Base-by-base conservation (phyloP, 495 filamentous ascomycete genomes). In the Aspergillus funiculosus region DNA sequence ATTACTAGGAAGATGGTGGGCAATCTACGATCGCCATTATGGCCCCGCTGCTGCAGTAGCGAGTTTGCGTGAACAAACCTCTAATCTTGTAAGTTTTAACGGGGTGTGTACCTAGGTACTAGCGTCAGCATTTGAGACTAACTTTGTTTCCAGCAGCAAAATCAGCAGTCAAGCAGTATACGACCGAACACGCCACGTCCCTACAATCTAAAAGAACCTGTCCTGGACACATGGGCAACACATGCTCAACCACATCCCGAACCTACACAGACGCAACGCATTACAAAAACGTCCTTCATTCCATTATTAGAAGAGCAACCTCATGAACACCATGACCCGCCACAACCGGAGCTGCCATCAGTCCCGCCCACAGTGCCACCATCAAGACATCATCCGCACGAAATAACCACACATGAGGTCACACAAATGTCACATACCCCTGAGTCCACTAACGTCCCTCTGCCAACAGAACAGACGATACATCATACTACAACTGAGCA, bases 21-120 rank as follows among this genome's bases (percentile, higher is more conserved):
- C 86, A 17, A 81, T 94, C 29, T 95, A 89, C 58, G 91, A 97
- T 65, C 76, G 76, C 48, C 88, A 97, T 66, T 89, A 87, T 59
- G 72, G 75, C 41, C 63, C 66, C 50, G 50, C 48, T n/a, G 24
- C 32, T 10, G 46, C n/a, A n/a, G n/a, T n/a, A n/a, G n/a, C n/a
- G n/a, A n/a, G n/a, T n/a, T n/a, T n/a, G n/a, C n/a, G n/a, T n/a
- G n/a, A n/a, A n/a, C n/a, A n/a, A n/a, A n/a, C n/a, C n/a, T n/a
- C n/a, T n/a, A n/a, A n/a, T n/a, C n/a, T 42, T 52, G 61, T 63
- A 24, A 58, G 63, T 43, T 17, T 19, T 18, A 4, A n/a, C 8
- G 14, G 10, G 40, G 18, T 3, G 1, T 50, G 8, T 11, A 36
- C 3, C 10, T 14, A 17, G 27, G 24, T n/a, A n/a, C n/a, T n/a